These are phyloP conservation scores for Aureobasidium sp. DNA, from an alignment of 2,329 filamentous ascomycete genomes.

Conservation along the genomic window DNA sequence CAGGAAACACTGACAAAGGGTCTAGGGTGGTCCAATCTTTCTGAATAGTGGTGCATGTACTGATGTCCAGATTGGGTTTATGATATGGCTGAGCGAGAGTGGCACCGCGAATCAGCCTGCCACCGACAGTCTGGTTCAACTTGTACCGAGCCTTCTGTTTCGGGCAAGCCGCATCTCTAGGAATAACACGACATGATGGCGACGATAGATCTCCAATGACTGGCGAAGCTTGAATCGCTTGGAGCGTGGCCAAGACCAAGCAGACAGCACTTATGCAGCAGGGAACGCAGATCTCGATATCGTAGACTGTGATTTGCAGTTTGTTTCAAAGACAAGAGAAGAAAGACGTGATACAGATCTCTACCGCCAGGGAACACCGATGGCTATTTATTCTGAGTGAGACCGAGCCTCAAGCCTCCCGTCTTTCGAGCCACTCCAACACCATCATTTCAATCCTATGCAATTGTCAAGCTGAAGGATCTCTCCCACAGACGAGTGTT, in stretches of 20 bases:
- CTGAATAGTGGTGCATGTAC: not conserved
- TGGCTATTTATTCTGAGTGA: not conserved
- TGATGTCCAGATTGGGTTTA: not conserved
- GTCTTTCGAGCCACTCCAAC: not conserved
- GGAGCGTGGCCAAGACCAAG: not conserved
- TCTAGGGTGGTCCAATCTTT: not conserved
- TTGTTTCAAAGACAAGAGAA: not conserved
- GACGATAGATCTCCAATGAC: not conserved
- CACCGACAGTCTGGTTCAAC: constrained; percentile 48
- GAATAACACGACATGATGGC: constrained; percentile 26
- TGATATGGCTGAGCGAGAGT: constrained; percentile 38
- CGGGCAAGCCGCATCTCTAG: constrained; percentile 51
- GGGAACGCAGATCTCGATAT: not conserved
- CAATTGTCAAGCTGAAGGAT: not conserved
- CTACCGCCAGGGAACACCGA: not conserved
- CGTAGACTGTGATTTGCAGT: not conserved
- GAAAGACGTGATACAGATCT: not conserved
- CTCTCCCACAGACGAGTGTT: not conserved
- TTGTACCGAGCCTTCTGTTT: constrained; percentile 37
- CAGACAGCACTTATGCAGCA: not conserved
- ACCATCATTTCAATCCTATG: not conserved
- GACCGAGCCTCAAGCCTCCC: not conserved
- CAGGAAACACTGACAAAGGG: not conserved
- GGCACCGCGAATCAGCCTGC: constrained; percentile 45
- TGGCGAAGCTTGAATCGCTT: not conserved